Evolutionary conservation across 805 yeast genomes (phyloP).

Genomic region (Lipomyces mesembrius): DNA sequence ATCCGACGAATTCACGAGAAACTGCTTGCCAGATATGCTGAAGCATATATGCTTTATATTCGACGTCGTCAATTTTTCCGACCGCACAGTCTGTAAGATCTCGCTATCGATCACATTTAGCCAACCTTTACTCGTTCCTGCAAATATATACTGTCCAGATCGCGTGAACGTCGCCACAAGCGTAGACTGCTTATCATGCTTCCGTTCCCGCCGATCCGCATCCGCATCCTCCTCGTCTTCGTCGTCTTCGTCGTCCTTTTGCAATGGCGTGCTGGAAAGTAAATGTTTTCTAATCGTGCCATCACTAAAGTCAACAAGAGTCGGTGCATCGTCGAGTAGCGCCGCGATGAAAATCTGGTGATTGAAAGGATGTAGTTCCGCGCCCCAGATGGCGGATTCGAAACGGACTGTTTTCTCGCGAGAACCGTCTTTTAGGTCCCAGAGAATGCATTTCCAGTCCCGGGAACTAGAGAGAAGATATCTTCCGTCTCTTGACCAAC

Average conservation of each 20-base stretch:
- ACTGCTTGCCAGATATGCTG: conserved; percentile 59
- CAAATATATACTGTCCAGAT: conserved; percentile 59
- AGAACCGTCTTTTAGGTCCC: conserved; percentile 65
- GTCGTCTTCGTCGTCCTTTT: conserved; percentile 11
- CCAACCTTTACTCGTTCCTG: conserved; percentile 85
- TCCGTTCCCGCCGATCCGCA: conserved; percentile 34
- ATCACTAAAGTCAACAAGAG: conserved; percentile 51
- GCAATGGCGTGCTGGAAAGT: conserved; percentile 18
- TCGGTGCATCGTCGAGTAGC: conserved; percentile 65
- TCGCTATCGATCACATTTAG: conserved; percentile 53
- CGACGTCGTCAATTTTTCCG: conserved; percentile 65
- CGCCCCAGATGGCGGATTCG: conserved; percentile 76
- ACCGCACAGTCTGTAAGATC: conserved; percentile 48
- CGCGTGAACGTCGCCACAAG: conserved; percentile 58
- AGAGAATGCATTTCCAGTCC: conserved; percentile 80
- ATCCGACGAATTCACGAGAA: conserved; percentile 45
- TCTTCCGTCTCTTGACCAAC: conserved; percentile 77
- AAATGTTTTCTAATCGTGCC: conserved; percentile 28
- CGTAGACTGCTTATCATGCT: conserved; percentile 49
- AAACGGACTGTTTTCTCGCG: conserved; percentile 56
- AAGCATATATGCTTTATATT: conserved; percentile 77
- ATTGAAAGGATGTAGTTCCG: conserved; percentile 52
- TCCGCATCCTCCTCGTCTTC: conserved; percentile 33
- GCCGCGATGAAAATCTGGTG: conserved; percentile 60
- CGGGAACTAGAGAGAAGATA: conserved; percentile 71